Conservation (phyloP, 2,329 filamentous ascomycete species). For the Coniochaeta sp. region DNA sequence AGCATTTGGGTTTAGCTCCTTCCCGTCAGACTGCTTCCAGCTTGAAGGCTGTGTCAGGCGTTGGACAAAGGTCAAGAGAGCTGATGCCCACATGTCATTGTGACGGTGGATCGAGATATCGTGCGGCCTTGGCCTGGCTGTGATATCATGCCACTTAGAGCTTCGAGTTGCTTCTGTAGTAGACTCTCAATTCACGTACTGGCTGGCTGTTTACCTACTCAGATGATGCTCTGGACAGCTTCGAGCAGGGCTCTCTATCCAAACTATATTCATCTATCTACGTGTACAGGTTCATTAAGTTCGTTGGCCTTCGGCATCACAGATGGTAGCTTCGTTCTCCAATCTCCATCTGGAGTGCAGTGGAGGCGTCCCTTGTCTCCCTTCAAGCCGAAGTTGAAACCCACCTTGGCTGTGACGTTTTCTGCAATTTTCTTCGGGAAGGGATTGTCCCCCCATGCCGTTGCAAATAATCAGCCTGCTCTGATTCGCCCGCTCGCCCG, state of each 20-base stretch:
- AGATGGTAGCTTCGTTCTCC: not conserved
- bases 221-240: not conserved
- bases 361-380: not conserved
- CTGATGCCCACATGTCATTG: not conserved
- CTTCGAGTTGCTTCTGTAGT: not conserved
- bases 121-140: not conserved
- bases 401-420: constrained; percentile 2
- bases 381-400: constrained; percentile 1
- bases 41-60: not conserved
- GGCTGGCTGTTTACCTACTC: no score
- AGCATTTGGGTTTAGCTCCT: not conserved
- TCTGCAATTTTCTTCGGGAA: not conserved
- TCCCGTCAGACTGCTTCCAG: not conserved
- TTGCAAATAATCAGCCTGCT: constrained; percentile 14
- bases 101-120: not conserved
- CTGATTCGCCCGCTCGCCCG: constrained; percentile 18
- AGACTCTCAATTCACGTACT: no score
- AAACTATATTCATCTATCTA: no score
- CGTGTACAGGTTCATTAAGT: not conserved
- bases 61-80: not conserved
- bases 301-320: not conserved
- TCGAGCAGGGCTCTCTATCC: not conserved
- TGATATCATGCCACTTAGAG: not conserved
- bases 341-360: not conserved
- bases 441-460: constrained; percentile 1